These are phyloP conservation scores for Volvariella volvacea DNA, from an alignment of 1,284 basidiomycete species.

Conservation along the genomic window DNA sequence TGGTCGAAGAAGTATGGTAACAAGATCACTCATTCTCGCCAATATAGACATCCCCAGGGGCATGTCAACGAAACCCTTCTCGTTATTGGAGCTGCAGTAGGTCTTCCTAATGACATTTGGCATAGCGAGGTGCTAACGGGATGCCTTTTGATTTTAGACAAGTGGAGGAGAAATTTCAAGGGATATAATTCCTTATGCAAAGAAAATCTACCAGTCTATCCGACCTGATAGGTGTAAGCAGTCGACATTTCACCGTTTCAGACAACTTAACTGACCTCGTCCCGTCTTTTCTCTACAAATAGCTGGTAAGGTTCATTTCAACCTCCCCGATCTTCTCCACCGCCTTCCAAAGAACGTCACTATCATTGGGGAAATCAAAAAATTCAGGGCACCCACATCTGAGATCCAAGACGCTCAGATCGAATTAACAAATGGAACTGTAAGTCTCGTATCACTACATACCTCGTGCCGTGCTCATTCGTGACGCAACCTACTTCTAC, in stretches of 20 bases:
- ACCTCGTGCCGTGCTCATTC: too few species aligned
- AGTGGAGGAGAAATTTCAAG: slow-evolving; percentile 36
- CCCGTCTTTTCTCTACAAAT: too few species aligned
- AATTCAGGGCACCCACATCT: slow-evolving; percentile 15
- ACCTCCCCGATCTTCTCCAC: slow-evolving; percentile 8
- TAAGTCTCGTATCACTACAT: too few species aligned
- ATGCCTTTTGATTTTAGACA: slow-evolving; percentile 20
- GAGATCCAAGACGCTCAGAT: slow-evolving; percentile 23
- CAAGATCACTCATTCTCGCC: slow-evolving; percentile 33
- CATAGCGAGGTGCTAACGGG: too few species aligned
- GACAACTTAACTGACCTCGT: too few species aligned
- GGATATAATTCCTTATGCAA: slow-evolving; percentile 25
- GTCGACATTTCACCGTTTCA: neutral
- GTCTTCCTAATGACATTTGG: slow-evolving; percentile 8
- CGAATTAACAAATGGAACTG: slow-evolving; percentile 34
- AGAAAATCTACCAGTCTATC: slow-evolving; percentile 28
- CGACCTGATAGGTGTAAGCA: neutral
- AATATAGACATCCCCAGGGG: slow-evolving; percentile 35
- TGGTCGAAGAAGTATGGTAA: slow-evolving; percentile 32
- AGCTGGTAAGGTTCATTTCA: neutral
- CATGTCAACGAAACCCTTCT: slow-evolving; percentile 35
- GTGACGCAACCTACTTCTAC: too few species aligned
- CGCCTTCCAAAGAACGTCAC: slow-evolving; percentile 23
- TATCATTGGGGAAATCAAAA: slow-evolving; percentile 24
- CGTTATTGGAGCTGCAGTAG: slow-evolving; percentile 36